Percentiles rank a stretch among this genome's conserved stretches.
phyloP scores from a whole-genome alignment of 352 stramenopile genomes.

The Globisporangium ultimum region DNA sequence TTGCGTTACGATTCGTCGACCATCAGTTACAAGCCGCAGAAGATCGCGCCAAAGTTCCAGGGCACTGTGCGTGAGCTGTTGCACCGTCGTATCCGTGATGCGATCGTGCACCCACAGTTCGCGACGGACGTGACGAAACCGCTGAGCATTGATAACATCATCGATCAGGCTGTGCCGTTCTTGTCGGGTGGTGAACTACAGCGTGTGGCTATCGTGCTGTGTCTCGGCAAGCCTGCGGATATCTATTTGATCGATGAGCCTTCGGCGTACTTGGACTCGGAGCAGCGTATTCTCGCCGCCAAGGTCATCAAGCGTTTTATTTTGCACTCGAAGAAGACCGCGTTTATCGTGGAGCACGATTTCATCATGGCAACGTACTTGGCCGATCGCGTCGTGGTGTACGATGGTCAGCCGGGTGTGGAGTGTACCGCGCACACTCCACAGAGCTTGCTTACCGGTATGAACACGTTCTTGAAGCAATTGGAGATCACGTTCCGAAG shows the following conservation, averaged over 20 bases:
- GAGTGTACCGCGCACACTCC: constrained; percentile 96
- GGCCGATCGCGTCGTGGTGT: constrained; percentile 95
- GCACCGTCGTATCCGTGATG: constrained; percentile 96
- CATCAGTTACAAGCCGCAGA: constrained; percentile 99
- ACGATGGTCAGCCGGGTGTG: constrained; percentile 94
- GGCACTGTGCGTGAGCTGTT: constrained; percentile 97
- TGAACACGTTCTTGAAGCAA: constrained; percentile 99
- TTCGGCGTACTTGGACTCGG: constrained; percentile 98
- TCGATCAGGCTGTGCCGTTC: constrained; percentile 98
- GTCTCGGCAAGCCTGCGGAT: constrained; percentile 97
- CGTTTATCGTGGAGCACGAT: constrained; percentile 99
- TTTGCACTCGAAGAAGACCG: constrained; percentile 99
- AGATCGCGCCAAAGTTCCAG: constrained; percentile 94
- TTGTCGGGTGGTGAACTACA: constrained; percentile 99
- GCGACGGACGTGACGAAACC: constrained; percentile 99
- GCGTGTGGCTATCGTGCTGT: constrained; percentile 97
- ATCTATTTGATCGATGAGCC: constrained; percentile 99
- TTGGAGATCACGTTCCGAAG: constrained; percentile 99
- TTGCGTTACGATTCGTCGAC: constrained; percentile 82
- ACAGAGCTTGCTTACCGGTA: constrained; percentile 94
- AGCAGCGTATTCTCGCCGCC: constrained; percentile 98
- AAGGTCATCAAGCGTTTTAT: constrained; percentile 99
- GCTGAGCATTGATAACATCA: constrained; percentile 97
- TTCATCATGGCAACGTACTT: constrained; percentile 99
- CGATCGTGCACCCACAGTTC: constrained; percentile 99